Base-by-base conservation (phyloP, 192 early-diverging fungal genomes). In the Lobulomyces angularis region DNA sequence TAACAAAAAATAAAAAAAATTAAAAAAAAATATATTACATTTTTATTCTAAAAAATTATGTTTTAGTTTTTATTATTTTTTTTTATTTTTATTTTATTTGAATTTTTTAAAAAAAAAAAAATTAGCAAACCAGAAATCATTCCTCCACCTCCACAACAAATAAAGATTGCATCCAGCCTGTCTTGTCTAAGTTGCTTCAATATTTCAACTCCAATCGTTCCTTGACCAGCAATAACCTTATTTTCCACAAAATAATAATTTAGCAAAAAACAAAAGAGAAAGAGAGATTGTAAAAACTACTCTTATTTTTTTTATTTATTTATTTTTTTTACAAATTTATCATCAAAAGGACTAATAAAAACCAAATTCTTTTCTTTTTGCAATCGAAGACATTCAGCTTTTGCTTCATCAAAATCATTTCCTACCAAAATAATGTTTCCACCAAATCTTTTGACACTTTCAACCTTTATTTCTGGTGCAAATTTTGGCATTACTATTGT, bases 151-250 rank as follows among this genome's bases (percentile, higher is more conserved):
- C 69, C 69, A 48, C 43, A 46, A 41, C 55, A 59, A 5, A 72
- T 60, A 48, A 71, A 71, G 7, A 71, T 64, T 17, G 62, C 68
- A 38, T 59, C 56, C 3, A 68, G 50, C 4, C 48, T 41, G 8
- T 56, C 51, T 33, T 55, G 64, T 9, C 54, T 21, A 23, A 60
- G 19, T 35, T 72, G 68, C 16, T 56, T 42, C 17, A 73, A 46
- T 20, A 72, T 62, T 42, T 72, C 69, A 12, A 69, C 47, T 5
- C 59, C 69, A 32, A 71, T 47, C 9, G 67, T 71, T 28, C 68
- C 69, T 39, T 71, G 69, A 1, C 69, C 68, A 18, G 68, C 69
- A 43, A 71, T 71, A 2, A 69, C 64, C n/a, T n/a, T n/a, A n/a
- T n/a, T n/a, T n/a, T n/a, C n/a, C n/a, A n/a, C n/a, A n/a, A n/a